A percentile compares a stretch with the other conserved stretches of the same genome.
Conservation (phyloP, 331 rosid genomes). For the Rosa hybrid region DNA sequence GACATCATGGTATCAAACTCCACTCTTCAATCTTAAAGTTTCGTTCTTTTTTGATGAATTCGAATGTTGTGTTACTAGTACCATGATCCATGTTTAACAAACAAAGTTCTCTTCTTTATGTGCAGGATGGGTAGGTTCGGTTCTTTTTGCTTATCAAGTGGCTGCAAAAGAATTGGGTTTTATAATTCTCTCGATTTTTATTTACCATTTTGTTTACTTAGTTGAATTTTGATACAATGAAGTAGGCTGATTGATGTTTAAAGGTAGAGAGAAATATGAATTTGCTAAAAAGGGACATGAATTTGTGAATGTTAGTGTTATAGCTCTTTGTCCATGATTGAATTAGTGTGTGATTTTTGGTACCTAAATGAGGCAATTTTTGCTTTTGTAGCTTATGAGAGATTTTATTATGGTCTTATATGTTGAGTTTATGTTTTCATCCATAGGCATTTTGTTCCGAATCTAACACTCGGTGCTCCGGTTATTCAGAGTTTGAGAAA, state of each 20-base stretch:
- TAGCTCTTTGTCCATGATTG: background rate
- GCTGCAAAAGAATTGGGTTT: slow-evolving; percentile 35
- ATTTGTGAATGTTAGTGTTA: background rate
- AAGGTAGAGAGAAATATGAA: background rate
- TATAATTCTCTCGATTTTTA: slow-evolving; percentile 16
- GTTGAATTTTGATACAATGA: background rate
- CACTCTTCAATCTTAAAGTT: background rate
- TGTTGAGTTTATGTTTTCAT: background rate
- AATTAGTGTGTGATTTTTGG: background rate
- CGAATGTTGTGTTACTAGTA: background rate
- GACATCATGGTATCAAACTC: slow-evolving; percentile 76
- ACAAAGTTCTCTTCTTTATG: slow-evolving; percentile 12
- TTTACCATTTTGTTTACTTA: background rate
- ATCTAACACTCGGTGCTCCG: slow-evolving; percentile 93
- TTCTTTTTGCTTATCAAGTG: slow-evolving; percentile 28
- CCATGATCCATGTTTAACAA: background rate
- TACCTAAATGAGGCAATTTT: background rate
- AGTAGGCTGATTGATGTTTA: background rate
- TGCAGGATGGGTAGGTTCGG: slow-evolving; percentile 95
- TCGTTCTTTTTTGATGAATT: background rate
- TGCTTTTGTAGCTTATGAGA: background rate
- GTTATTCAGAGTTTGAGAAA: slow-evolving; percentile 91
- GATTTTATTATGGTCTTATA: background rate
- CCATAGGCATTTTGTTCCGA: slow-evolving; percentile 90
- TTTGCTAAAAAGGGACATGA: background rate